Evolutionary conservation across 768 basidiomycete genomes (phyloP).

Genomic region (Hemileccinum impolitum): DNA sequence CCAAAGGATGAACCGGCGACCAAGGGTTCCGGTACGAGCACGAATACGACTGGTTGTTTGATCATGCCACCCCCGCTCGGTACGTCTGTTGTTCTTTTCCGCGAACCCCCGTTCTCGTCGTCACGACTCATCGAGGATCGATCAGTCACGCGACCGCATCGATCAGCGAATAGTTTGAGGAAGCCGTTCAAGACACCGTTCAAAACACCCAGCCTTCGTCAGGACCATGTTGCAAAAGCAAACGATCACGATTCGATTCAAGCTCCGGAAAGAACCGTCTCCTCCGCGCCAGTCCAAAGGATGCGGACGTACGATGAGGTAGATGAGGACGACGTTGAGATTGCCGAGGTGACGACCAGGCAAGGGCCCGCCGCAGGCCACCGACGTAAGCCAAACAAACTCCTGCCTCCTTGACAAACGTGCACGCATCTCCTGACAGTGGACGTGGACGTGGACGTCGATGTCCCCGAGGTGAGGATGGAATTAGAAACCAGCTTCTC

Average conservation of each 20-base stretch:
- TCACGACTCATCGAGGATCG: background rate
- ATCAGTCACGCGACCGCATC: constrained; percentile 47
- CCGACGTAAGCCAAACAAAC: background rate
- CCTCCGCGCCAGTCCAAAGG: background rate
- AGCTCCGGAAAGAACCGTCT: background rate
- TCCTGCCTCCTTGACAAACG: too few relatives aligned
- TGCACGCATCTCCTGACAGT: too few relatives aligned
- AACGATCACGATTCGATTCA: background rate
- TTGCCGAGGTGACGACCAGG: constrained; percentile 8
- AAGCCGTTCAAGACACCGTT: constrained; percentile 45
- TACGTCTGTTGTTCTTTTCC: constrained; percentile 5
- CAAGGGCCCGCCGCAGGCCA: background rate
- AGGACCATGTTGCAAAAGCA: constrained; percentile 6
- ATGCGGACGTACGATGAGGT: background rate
- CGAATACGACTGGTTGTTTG: background rate
- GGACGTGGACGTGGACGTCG: constrained; percentile 8
- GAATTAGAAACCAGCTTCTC: constrained; percentile 41
- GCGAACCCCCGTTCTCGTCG: background rate
- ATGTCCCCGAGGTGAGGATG: constrained; percentile 30
- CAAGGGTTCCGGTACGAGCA: background rate
- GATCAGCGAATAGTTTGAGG: constrained; percentile 37
- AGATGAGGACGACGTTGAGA: constrained; percentile 6
- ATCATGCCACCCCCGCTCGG: constrained; percentile 24
- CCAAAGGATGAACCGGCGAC: background rate
- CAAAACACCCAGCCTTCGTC: constrained; percentile 46